Base-by-base conservation (phyloP, 805 yeast species). In the Kluyveromyces dobzhanskii region DNA sequence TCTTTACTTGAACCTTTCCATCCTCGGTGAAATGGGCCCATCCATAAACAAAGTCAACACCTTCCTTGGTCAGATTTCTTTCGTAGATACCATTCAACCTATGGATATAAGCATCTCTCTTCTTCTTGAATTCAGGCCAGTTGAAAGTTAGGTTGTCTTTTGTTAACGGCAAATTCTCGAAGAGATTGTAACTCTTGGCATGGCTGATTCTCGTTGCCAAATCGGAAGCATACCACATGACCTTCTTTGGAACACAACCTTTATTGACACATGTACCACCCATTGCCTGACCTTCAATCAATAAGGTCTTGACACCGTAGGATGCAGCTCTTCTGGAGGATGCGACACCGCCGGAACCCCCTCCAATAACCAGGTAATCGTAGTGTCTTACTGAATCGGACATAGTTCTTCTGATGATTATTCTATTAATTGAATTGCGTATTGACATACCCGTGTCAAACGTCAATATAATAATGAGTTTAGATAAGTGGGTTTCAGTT, bases 271-370 rank as follows among this genome's bases (percentile, higher is more conserved):
- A 92, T 30, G 98, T 92, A 21, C 99, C 99, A 43, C 98, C 98
- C 64, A 92, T 73, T 47, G 70, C 80, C 38, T 77, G 75, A 30
- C 85, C 76, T 63, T 92, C 98, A 39, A 92, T 71, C 16, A 92
- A 56, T 38, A 88, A 67, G 1, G 92, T 80, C 50, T 86, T 85
- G 18, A 94, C 95, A 18, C 98, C 98, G 51, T 88, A 77, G 24
- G 77, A 73, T 27, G 97, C 96, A 10, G 98, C 97, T 53, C 97
- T 78, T 63, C 99, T 79, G 12, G 97, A 94, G 16, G 94, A 80
- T n/a, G 98, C 96, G 32, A 92, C 97, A 50, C 99, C 99, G 34
- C 97, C 99, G 27, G 96, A 86, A 11, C 99, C 99, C 42, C 98
- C 99, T 38, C 99, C 99, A 49, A 92, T 92, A 42, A 92, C 98